Conservation (phyloP, 192 early-diverging fungal species). For the Coemansia sp. region DNA sequence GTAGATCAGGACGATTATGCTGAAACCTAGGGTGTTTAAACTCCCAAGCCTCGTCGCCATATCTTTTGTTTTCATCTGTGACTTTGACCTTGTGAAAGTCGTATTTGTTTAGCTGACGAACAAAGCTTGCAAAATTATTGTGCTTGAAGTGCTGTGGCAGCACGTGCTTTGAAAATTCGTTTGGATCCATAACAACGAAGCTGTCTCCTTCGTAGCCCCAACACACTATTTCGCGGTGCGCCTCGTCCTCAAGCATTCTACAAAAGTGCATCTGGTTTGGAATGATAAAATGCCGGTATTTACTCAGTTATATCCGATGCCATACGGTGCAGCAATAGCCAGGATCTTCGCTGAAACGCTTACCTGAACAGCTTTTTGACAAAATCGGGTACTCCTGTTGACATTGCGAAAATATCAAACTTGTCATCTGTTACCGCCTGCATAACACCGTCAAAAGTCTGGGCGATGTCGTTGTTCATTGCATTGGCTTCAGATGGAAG, state of each 20-base stretch:
- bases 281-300: neutral
- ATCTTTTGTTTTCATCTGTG: conserved; percentile 48
- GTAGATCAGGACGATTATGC: conserved; percentile 65
- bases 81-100: conserved; percentile 76
- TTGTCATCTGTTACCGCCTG: conserved; percentile 41
- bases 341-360: conserved; percentile 1
- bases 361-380: conserved; percentile 57
- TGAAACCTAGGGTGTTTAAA: conserved; percentile 86
- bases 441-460: conserved; percentile 37
- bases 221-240: conserved; percentile 52
- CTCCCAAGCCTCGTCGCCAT: conserved; percentile 73
- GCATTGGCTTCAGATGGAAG: conserved; percentile 13
- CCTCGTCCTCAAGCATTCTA: conserved; percentile 57
- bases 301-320: neutral
- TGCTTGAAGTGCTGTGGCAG: conserved; percentile 90
- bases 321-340: neutral
- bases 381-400: conserved; percentile 55
- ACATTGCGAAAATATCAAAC: conserved; percentile 53
- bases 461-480: conserved; percentile 41
- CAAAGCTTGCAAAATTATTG: conserved; percentile 91
- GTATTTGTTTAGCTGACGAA: conserved; percentile 86
- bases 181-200: conserved; percentile 86
- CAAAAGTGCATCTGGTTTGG: neutral
- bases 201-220: conserved; percentile 85
- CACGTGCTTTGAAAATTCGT: conserved; percentile 74